Evolutionary conservation across 139 green algal species (phyloP), one percentile per base, ranked within the genome.

Genomic region (Limnomonas spitsbergensis): DNA sequence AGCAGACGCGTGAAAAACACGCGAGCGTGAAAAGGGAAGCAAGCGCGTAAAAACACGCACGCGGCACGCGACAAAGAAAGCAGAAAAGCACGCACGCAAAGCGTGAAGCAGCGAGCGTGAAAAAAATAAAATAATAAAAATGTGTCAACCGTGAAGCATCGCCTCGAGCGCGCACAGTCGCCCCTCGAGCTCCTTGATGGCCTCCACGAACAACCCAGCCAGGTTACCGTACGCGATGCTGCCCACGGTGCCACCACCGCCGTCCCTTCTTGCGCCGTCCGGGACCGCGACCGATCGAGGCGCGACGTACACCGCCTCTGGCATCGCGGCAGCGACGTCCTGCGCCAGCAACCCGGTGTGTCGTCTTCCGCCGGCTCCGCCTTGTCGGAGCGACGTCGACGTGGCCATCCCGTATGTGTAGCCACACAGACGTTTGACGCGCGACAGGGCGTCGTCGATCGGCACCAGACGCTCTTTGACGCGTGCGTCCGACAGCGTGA

Each of bases 221-320:
- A 78, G 38, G 72, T 78, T 67, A 4, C 72, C 72, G 40, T 78
- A 78, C 26, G 38, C 39, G 4, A 78, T 38, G 35, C 69, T 52
- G 9, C 20, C 6, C 69, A n/a, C n/a, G n/a, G n/a, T n/a, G n/a
- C n/a, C n/a, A n/a, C n/a, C n/a, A n/a, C n/a, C n/a, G n/a, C n/a
- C n/a, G n/a, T n/a, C n/a, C n/a, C n/a, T n/a, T n/a, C n/a, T n/a
- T n/a, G n/a, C n/a, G n/a, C n/a, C n/a, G n/a, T n/a, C n/a, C n/a
- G n/a, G n/a, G n/a, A n/a, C n/a, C n/a, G n/a, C 47, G 14, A 14
- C 47, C 47, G 47, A 61, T 14, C 47, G 47, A 14, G 14, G 47
- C 47, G 47, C 47, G 14, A 29, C 47, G 71, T 77, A 77, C 38
- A 77, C 71, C 4, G 71, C 71, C 71, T 77, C 71, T 6, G 71